Percentiles rank a stretch among this genome's conserved stretches.
phyloP scores from a whole-genome alignment of 495 filamentous ascomycete species.

The Sordaria brevicollis region DNA sequence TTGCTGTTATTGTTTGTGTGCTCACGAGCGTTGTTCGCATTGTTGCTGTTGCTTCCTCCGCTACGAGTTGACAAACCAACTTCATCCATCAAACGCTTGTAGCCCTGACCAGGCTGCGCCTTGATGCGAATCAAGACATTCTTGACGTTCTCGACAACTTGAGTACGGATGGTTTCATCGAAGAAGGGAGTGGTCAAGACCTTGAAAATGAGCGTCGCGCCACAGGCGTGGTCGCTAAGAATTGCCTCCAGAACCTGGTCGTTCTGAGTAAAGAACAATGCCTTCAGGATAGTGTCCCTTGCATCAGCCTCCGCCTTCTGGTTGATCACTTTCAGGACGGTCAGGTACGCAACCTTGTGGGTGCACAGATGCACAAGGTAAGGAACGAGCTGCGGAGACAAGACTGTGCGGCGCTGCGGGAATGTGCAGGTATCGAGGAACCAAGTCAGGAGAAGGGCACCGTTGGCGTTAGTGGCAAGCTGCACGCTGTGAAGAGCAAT shows the following conservation, averaged over 20 bases:
- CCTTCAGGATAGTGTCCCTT: conserved; percentile 81
- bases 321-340: conserved; percentile 96
- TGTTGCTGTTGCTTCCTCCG: conserved; percentile 33
- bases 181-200: conserved; percentile 96
- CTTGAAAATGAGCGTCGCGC: conserved; percentile 95
- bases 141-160: conserved; percentile 85
- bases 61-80: conserved; percentile 66
- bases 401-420: conserved; percentile 79
- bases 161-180: conserved; percentile 77
- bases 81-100: conserved; percentile 97
- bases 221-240: conserved; percentile 80
- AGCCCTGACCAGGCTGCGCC: conserved; percentile 86
- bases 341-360: conserved; percentile 96
- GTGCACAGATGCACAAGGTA: conserved; percentile 97
- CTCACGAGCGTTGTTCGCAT: conserved; percentile 29
- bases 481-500: conserved; percentile 95
- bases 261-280: conserved; percentile 86
- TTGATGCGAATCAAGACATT: conserved; percentile 84
- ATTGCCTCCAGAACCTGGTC: conserved; percentile 87
- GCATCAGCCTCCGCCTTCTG: conserved; percentile 92
- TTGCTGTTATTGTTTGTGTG: conserved; percentile 21
- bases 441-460: conserved; percentile 90
- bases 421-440: conserved; percentile 98
- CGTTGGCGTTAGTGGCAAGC: conserved; percentile 92
- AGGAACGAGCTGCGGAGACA: conserved; percentile 86